Conservation (phyloP, 805 yeast species). For the Kodamaea sagamina region DNA sequence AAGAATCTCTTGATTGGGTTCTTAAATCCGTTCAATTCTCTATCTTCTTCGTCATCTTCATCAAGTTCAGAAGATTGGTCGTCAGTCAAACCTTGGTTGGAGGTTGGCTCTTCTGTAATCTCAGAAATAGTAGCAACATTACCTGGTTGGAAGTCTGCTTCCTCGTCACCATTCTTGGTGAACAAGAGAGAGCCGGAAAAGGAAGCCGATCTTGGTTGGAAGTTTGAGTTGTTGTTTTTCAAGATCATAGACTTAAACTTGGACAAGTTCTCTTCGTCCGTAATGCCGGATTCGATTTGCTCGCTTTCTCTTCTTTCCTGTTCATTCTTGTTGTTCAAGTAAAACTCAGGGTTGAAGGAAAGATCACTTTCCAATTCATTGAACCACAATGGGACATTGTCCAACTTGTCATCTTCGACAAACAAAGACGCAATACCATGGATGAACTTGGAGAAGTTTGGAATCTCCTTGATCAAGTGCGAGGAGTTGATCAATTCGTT, state of each 20-base stretch:
- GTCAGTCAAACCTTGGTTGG: constrained; percentile 17
- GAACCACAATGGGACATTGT: constrained; percentile 91
- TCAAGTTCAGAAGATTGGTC: constrained; percentile 33
- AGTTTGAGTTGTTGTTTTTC: constrained; percentile 27
- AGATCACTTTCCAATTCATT: constrained; percentile 69
- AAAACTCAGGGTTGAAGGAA: constrained; percentile 18
- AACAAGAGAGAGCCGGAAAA: constrained; percentile 37
- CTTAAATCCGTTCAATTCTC: constrained; percentile 12
- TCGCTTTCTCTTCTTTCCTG: constrained; percentile 13
- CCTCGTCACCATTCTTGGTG: constrained; percentile 14
- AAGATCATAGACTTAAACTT: constrained; percentile 43
- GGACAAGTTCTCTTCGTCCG: constrained; percentile 47
- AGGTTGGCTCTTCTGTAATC: constrained; percentile 8
- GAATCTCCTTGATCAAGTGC: constrained; percentile 89
- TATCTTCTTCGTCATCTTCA: constrained; percentile 35
- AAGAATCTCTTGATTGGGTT: constrained; percentile 23
- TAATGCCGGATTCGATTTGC: constrained; percentile 37
- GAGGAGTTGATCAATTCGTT: constrained; percentile 74
- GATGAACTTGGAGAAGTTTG: constrained; percentile 87
- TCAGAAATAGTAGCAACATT: constrained; percentile 13
- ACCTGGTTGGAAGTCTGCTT: constrained; percentile 1
- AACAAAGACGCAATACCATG: constrained; percentile 90
- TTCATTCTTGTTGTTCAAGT: constrained; percentile 15
- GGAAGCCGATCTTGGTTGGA: constrained; percentile 41
- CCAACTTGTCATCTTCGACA: constrained; percentile 87